Base-by-base conservation (phyloP, 352 stramenopile species). In the Phytopythium sindhum region DNA sequence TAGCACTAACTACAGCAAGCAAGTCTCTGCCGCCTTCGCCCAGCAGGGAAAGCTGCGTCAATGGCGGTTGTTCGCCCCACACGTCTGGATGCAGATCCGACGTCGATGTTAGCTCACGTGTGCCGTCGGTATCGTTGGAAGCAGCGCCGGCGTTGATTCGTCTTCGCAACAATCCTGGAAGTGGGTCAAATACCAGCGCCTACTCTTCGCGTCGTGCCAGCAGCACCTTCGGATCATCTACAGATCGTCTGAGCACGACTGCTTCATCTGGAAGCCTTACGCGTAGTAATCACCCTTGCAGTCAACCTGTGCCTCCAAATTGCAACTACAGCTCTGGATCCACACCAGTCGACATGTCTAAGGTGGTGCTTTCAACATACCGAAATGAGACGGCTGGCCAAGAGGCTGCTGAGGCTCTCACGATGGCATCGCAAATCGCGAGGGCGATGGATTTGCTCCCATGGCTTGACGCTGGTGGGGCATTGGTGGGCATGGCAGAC, bases 401-500 rank as follows among this genome's bases (percentile, higher is more conserved):
- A 7, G 54, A 37, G 0, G 15, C 24, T 2, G n/a, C 14, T 23
- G 29, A 47, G 2, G 2, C 17, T 0, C 2, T 3, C 2, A 17
- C 23, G 31, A 44, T 74, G 17, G 64, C 26, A 29, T 61, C 39
- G 2, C 6, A 39, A 19, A 61, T 61, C 10, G 28, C 41, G 29
- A 50, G 29, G 41, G 56, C 56, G 26, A 14, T 61, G 8, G 56
- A 61, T 61, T 12, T 61, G 41, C 56, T 61, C 0, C 56, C 56
- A n/a, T 14, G 21, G 19, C 53, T 61, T 14, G 56, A 52, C 42
- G 12, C 7, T 6, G 2, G 14, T 10, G 21, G 21, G 19, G 52
- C 65, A 65, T 10, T 52, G 48, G 35, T 28, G 42, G 31, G 29
- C 65, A 58, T 41, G 4, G 15, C 28, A 10, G 12, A 15, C 10